Evolutionary conservation across 352 stramenopile genomes (phyloP), one percentile per base, ranked within the genome.

Genomic region (Phytophthora kernoviae): DNA sequence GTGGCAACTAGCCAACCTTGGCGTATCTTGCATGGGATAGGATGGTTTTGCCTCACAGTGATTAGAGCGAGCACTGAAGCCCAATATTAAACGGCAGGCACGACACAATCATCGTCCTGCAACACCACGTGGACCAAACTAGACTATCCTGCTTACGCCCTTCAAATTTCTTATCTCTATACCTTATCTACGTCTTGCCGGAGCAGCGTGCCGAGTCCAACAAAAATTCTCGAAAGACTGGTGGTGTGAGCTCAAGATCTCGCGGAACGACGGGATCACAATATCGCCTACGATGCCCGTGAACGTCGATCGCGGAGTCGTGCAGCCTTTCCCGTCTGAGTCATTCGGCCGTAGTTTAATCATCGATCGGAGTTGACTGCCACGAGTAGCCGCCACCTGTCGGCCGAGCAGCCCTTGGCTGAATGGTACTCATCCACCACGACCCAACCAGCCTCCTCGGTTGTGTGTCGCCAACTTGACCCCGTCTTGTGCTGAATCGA

Each of bases 191-290:
- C n/a, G 5, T 15, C 9, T 43, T 30, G 24, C 14, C 15, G 6
- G 37, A 21, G 37, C 14, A 15, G 1, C 39, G 36, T 7, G 59
- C 61, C 45, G 54, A 54, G 36, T 69, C 60, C n/a, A 69, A 22
- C 46, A 65, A 26, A 20, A 59, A 54, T 69, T 69, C 47, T 69
- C 60, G 7, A 64, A 43, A n/a, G 41, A 69, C 40, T 69, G 60
- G 17, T 59, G 41, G 26, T 64, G 60, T 11, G 54, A 64, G 12
- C 41, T 64, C 32, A 64, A 6, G 5, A 69, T 64, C 24, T 69
- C 60, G 17, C 60, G 54, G 41, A 69, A 69, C 14, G 60, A 69
- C 20, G 60, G 60, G 36, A 69, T 59, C 17, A 69, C 60, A 20
- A 69, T 20, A 21, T 69, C 60, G 2, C 54, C 47, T 0, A 69